Conservation (phyloP, 306 rosid genomes). For the Malus asiatica region DNA sequence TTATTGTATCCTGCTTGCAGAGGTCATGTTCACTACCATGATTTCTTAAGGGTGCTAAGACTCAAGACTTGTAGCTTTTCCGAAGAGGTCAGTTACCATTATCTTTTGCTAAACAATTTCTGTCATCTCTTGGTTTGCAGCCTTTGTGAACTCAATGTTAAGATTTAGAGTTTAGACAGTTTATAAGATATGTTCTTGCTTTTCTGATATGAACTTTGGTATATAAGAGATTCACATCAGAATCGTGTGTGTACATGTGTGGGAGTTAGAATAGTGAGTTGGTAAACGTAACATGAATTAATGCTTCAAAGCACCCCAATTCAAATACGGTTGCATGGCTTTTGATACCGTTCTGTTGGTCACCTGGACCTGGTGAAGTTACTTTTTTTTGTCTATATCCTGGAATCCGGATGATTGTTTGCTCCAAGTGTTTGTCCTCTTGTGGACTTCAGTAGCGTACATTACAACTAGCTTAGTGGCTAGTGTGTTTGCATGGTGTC, state of each 20-base stretch:
- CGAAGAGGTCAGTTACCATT: constrained; percentile 56
- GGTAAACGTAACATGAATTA: not conserved
- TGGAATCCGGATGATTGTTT: not conserved
- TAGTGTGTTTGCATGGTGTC: not conserved
- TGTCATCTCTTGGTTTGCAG: not conserved
- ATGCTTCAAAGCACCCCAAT: not conserved
- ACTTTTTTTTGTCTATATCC: not conserved
- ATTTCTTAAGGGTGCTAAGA: constrained; percentile 63
- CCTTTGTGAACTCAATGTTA: not conserved
- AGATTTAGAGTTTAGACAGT: not conserved
- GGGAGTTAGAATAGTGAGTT: not conserved
- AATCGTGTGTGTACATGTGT: not conserved
- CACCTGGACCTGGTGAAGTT: not conserved
- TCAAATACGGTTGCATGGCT: not conserved
- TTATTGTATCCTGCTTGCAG: constrained; percentile 41
- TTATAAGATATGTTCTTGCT: not conserved
- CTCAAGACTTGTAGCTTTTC: constrained; percentile 58
- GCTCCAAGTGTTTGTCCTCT: not conserved
- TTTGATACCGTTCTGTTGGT: not conserved
- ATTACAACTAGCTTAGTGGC: not conserved
- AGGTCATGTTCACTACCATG: constrained; percentile 62
- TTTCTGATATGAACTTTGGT: not conserved
- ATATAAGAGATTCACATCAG: not conserved
- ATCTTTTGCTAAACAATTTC: not conserved
- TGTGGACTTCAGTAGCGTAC: not conserved